Conservation (phyloP, 2,329 filamentous ascomycete genomes). For the Botryotinia narcissicola region DNA sequence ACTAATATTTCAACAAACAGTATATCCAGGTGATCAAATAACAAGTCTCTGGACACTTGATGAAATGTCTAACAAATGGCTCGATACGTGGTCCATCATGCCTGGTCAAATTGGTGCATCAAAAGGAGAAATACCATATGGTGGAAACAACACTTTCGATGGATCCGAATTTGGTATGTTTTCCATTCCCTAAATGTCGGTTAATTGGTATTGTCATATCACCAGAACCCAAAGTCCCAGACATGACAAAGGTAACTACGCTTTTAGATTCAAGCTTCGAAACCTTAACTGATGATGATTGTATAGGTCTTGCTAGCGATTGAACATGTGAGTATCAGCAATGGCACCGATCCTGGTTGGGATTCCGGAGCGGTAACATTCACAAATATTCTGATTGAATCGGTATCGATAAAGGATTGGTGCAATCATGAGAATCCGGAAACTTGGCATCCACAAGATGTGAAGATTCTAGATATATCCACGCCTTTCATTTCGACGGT, state of each 20-base stretch:
- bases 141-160: conserved; percentile 15
- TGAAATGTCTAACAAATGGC: conserved; percentile 3
- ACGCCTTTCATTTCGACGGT: neutral
- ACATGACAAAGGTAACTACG: conserved; percentile 1
- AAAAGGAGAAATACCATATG: conserved; percentile 8
- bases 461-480: neutral
- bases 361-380: conserved; percentile 13
- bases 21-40: conserved; percentile 12
- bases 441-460: neutral
- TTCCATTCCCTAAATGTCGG: neutral
- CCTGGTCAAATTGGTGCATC: neutral
- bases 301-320: neutral
- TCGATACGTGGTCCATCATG: conserved; percentile 14
- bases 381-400: conserved; percentile 17
- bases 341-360: conserved; percentile 1
- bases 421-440: conserved; percentile 2
- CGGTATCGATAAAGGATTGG: conserved; percentile 2
- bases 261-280: neutral
- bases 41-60: conserved; percentile 13
- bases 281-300: neutral
- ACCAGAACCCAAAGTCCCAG: conserved; percentile 12
- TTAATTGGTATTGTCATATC: neutral
- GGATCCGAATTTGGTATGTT: neutral
- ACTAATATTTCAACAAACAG: neutral
- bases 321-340: neutral